Evolutionary conservation across 371 early-diverging fungal genomes (phyloP), one percentile per base, ranked within the genome.

Genomic region (Rhizopus stolonifer): DNA sequence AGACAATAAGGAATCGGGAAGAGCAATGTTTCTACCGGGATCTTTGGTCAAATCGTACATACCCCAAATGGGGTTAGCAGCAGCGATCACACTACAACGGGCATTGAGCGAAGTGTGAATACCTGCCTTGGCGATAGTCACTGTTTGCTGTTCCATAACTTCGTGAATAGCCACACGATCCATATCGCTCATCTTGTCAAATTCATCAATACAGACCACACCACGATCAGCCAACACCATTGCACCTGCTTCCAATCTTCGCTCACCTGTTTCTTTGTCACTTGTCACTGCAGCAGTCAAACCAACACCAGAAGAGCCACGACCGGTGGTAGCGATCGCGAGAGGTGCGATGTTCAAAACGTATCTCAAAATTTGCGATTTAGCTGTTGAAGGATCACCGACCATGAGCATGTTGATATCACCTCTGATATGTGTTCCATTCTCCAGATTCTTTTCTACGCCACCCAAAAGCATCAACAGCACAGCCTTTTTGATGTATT

Each of bases 91-190:
- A 58, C 93, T 91, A 74, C 98, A 96, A 29, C 99, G 86, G 3
- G 99, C 99, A 71, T 99, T 99, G 42, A 99, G 74, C 0, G 99
- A 93, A 2, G 96, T 96, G 64, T 96, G 93, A 58, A 99, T 99
- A 39, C 99, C 99, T 5, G 99, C 99, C 73, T 99, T 98, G 46
- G 95, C 89, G 52, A 97, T 94, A 0, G 96, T 96, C 5, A 98
- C 95, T 1, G 97, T 96, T 67, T 99, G 99, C 79, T 99, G 99
- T 80, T 99, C 99, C 99, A 99, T 99, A 3, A 99, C 99, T 87
- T 99, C 99, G 80, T 99, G 99, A 71, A 99, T 99, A 3, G 99
- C 99, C 1, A 98, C 98, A 59, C 99, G 87, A 72, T 99, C 99
- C 22, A 87, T 81, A 57, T 99, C 99, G 49, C 88, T 89, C 99